Conservation (phyloP, 345 rosid species). For the Eucalyptus cloeziana region DNA sequence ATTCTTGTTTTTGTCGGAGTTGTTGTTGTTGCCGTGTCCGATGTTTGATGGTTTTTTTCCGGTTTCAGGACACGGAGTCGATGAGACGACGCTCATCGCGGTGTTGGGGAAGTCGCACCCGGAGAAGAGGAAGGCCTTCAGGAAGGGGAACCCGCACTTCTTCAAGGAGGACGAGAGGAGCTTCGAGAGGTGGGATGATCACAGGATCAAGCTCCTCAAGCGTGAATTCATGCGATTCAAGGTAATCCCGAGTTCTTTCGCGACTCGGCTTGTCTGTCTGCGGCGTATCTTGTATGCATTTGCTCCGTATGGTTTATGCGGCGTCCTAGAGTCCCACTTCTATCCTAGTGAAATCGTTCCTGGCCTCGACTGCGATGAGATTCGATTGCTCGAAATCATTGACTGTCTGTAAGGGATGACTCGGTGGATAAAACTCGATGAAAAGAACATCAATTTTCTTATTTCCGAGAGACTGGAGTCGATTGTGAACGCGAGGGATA, state of each 20-base stretch:
- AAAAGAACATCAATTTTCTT: background rate
- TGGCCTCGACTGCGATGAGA: background rate
- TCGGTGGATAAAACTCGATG: too few relatives aligned
- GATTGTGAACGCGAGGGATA: background rate
- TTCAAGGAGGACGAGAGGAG: constrained; percentile 65
- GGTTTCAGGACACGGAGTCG: constrained; percentile 65
- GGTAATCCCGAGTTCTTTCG: constrained; percentile 6
- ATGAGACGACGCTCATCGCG: constrained; percentile 52
- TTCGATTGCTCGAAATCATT: background rate
- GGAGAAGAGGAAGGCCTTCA: constrained; percentile 35
- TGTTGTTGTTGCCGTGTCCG: background rate
- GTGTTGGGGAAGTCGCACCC: constrained; percentile 43
- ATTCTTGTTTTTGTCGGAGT: background rate
- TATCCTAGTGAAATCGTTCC: background rate
- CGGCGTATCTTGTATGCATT: background rate
- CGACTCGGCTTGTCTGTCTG: background rate
- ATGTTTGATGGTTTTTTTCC: background rate
- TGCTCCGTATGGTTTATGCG: background rate
- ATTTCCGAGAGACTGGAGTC: background rate
- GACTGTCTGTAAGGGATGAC: background rate
- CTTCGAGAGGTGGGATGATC: constrained; percentile 67
- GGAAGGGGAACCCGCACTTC: constrained; percentile 39
- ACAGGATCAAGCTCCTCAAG: constrained; percentile 38
- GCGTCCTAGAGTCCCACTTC: background rate
- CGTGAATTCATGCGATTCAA: constrained; percentile 71